Evolutionary conservation across 176 grass and related monocot species (phyloP), one percentile per base, ranked within the genome.

Genomic region (Triticum turgidum): DNA sequence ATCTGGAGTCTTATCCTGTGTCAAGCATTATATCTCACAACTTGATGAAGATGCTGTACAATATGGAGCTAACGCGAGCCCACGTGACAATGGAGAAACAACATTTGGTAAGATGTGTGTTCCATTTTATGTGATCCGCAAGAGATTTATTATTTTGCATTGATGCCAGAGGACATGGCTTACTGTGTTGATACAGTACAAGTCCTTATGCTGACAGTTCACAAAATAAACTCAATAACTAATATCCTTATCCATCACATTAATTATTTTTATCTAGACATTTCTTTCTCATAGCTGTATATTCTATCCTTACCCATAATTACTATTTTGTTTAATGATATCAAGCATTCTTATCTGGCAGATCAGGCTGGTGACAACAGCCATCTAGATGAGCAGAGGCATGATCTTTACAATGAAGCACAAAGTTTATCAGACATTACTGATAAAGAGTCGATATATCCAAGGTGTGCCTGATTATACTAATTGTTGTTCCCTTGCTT

Each of bases 401-500:
- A 80, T 34, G 76, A 82, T 67, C 37, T 65, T 82, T 82, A 58
- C 71, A 52, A 56, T 35, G 51, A 83, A 73, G 74, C 69, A 24
- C 70, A 30, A 49, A 65, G 77, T 88, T 59, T 86, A 52, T 87
- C 75, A 33, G 52, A 76, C 39, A 76, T 77, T 80, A 7, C 79
- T 79, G 35, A 27, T 79, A 72, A 83, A 80, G 76, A 92, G 30
- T 29, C 5, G 21, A 81, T 78, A 92, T 85, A 89, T 64, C 37
- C 79, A 62, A 88, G 92, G 92, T 94, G 91, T 62, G 37, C 76
- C 30, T 61, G 20, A 61, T 78, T 61, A 15, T 64, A 27, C 14
- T 51, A 74, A 47, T 69, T 29, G 62, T 71, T 54, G 61, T 68
- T 80, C 63, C 21, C 27, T 45, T 76, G 42, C 17, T 84, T 77